Percentiles rank a stretch among this genome's conserved stretches.
phyloP scores from a whole-genome alignment of 305 asterid species.

The Salvia sclarea region DNA sequence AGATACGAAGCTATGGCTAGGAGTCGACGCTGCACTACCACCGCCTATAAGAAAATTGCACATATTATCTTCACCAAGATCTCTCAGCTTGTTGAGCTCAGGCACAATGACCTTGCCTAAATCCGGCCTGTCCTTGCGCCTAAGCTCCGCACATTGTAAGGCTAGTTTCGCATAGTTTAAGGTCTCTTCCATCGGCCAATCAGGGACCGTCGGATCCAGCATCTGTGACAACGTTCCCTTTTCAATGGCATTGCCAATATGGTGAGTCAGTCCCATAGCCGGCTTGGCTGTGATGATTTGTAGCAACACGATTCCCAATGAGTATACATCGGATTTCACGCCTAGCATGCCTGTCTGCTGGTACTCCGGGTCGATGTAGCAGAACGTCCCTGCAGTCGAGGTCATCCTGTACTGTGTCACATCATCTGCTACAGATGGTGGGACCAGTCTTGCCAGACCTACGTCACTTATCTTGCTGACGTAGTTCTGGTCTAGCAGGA shows the following conservation, averaged over 20 bases:
- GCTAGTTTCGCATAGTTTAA: conserved; percentile 59
- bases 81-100: conserved; percentile 60
- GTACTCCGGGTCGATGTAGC: no score
- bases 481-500: no score
- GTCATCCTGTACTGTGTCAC: no score
- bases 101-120: conserved; percentile 68
- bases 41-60: conserved; percentile 29
- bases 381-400: no score
- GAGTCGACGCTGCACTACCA: conserved; percentile 36
- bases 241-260: conserved; percentile 53
- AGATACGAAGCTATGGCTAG: conserved; percentile 40
- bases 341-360: no score
- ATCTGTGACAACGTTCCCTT: conserved; percentile 50
- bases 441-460: no score
- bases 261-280: conserved; percentile 80
- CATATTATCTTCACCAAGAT: conserved; percentile 53
- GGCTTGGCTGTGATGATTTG: no score
- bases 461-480: no score
- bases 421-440: no score
- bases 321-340: no score
- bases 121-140: conserved; percentile 89
- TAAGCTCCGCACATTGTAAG: conserved; percentile 69
- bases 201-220: conserved; percentile 61
- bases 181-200: conserved; percentile 80
- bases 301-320: no score